A percentile compares a stretch with the other conserved stretches of the same genome.
These are phyloP conservation scores for Nakaseomyces uthaithaninus DNA, from an alignment of 1,139 yeast genomes.

Conservation along the genomic window DNA sequence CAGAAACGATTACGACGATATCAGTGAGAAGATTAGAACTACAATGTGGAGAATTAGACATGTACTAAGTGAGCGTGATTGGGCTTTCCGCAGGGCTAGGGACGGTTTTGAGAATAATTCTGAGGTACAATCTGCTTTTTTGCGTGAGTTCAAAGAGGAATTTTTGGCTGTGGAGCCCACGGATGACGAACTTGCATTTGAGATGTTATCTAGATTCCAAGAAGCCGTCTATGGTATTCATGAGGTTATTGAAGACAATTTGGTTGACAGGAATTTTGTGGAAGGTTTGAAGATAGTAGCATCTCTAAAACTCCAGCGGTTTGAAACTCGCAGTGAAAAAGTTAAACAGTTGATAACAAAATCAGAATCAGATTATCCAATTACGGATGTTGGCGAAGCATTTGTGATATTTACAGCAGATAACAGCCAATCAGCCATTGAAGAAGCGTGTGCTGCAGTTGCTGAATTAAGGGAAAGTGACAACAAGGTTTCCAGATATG, in stretches of 20 bases:
- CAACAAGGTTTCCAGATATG: slow-evolving; percentile 28
- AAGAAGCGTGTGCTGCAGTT: slow-evolving; percentile 49
- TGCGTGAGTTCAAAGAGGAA: slow-evolving; percentile 48
- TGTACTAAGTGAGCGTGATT: slow-evolving; percentile 79
- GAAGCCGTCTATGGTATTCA: slow-evolving; percentile 75
- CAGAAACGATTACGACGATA: slow-evolving; percentile 32
- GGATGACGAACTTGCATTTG: slow-evolving; percentile 55
- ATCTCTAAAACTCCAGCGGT: slow-evolving; percentile 51
- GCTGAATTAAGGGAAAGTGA: slow-evolving; percentile 32
- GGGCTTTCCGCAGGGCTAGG: slow-evolving; percentile 57
- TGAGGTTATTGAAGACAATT: slow-evolving; percentile 40
- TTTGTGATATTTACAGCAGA: slow-evolving; percentile 43
- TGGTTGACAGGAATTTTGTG: slow-evolving; percentile 55
- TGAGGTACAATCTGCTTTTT: slow-evolving; percentile 38
- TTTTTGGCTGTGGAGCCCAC: slow-evolving; percentile 52
- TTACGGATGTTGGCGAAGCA: slow-evolving; percentile 44
- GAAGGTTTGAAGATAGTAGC: slow-evolving; percentile 64
- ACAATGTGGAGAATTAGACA: slow-evolving; percentile 76
- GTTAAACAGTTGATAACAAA: slow-evolving; percentile 19
- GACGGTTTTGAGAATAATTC: slow-evolving; percentile 32
- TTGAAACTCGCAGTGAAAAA: slow-evolving; percentile 28
- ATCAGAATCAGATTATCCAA: slow-evolving; percentile 14
- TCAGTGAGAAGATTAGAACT: slow-evolving; percentile 40
- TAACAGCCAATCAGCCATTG: slow-evolving; percentile 38
- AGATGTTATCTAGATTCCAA: slow-evolving; percentile 67